Percentiles rank a stretch among this genome's conserved stretches.
Conservation (phyloP, 1,139 yeast genomes). For the Diutina pseudorugosa region DNA sequence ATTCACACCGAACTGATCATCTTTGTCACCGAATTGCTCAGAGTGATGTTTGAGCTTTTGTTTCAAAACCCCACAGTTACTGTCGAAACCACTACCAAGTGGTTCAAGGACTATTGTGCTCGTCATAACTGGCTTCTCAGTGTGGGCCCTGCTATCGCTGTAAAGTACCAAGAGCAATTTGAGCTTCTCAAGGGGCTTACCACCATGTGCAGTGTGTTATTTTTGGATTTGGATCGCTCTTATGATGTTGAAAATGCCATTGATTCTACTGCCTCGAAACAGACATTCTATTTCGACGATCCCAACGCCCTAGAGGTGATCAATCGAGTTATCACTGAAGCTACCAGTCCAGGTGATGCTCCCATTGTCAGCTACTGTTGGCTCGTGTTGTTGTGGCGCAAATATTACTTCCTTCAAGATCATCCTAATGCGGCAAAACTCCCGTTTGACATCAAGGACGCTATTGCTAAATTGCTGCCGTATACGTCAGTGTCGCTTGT, state of each 20-base stretch:
- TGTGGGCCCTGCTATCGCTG: constrained; percentile 16
- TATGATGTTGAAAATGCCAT: constrained; percentile 8
- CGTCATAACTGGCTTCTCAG: constrained; percentile 25
- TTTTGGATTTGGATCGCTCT: constrained; percentile 43
- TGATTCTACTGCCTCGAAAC: constrained; percentile 11
- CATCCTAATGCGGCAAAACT: constrained; percentile 10
- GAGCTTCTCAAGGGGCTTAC: constrained; percentile 34
- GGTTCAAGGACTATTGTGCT: constrained; percentile 44
- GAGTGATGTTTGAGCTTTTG: constrained; percentile 31
- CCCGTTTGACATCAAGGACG: constrained; percentile 4
- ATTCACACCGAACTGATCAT: constrained; percentile 19
- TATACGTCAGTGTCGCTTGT: constrained; percentile 17
- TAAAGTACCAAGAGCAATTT: constrained; percentile 18
- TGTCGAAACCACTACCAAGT: constrained; percentile 22
- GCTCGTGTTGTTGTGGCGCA: constrained; percentile 54
- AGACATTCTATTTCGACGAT: constrained; percentile 26
- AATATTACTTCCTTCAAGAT: constrained; percentile 37
- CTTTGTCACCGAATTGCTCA: constrained; percentile 24
- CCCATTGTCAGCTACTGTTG: constrained; percentile 54
- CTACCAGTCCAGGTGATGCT: constrained; percentile 16
- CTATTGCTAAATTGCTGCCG: constrained; percentile 5
- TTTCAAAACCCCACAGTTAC: constrained; percentile 21
- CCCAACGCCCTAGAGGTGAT: constrained; percentile 27
- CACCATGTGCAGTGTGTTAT: constrained; percentile 36
- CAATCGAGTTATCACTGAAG: constrained; percentile 21